Percentiles rank a stretch among this genome's conserved stretches.
Conservation (phyloP, 805 yeast species). For the Saturnispora dispora region DNA sequence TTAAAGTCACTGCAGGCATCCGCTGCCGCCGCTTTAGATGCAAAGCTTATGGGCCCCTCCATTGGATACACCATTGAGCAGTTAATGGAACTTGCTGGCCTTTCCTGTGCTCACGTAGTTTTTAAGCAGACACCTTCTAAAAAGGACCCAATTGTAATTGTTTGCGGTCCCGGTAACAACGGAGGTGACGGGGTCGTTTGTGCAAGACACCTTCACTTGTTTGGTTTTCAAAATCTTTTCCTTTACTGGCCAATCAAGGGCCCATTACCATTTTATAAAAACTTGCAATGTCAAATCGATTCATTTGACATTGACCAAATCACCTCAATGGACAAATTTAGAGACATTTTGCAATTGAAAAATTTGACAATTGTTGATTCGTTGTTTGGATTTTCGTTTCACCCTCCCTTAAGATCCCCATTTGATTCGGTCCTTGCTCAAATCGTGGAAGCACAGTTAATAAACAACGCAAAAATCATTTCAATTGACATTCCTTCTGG, state of each 20-base stretch:
- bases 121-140: conserved; percentile 44
- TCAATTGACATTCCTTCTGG: conserved; percentile 93
- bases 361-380: conserved; percentile 59
- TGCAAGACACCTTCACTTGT: conserved; percentile 75
- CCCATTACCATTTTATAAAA: conserved; percentile 45
- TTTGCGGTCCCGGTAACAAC: conserved; percentile 95
- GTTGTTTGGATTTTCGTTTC: conserved; percentile 87
- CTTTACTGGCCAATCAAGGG: conserved; percentile 73
- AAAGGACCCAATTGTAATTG: conserved; percentile 41
- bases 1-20: conserved; percentile 38
- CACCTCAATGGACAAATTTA: conserved; percentile 14
- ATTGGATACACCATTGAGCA: conserved; percentile 74
- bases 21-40: conserved; percentile 71
- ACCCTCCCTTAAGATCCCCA: conserved; percentile 79
- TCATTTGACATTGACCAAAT: conserved; percentile 43
- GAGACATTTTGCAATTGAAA: conserved; percentile 26
- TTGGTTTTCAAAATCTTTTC: conserved; percentile 62
- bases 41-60: conserved; percentile 70
- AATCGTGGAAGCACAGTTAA: conserved; percentile 27
- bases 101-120: conserved; percentile 85
- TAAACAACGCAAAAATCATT: conserved; percentile 43
- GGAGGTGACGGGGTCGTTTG: conserved; percentile 97
- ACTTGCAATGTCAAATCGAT: conserved; percentile 56
- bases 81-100: conserved; percentile 93
- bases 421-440: conserved; percentile 43